These are phyloP conservation scores for Crithidia brevicula DNA, from an alignment of 208 protist species.

Conservation along the genomic window DNA sequence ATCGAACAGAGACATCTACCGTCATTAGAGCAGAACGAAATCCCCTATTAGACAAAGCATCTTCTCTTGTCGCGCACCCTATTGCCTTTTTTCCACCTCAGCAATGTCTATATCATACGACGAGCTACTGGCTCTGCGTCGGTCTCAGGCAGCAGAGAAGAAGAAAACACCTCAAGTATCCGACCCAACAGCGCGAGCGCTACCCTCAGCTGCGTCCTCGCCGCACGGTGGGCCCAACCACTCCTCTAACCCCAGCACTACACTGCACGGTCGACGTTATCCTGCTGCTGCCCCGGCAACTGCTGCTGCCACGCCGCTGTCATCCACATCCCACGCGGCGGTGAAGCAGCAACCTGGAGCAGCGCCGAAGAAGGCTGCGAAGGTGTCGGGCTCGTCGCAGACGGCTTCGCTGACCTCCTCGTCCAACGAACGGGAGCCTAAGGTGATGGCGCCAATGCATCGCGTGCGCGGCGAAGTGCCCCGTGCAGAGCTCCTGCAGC, in stretches of 20 bases:
- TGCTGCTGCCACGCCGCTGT: too few species aligned
- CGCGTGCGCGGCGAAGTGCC: constrained; percentile 80
- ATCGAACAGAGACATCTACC: too few species aligned
- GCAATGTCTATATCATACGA: constrained; percentile 89
- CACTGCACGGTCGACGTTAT: constrained; percentile 17
- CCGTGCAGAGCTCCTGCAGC: constrained; percentile 80
- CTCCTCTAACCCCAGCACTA: neutral
- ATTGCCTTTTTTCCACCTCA: too few species aligned
- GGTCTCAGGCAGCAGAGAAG: constrained; percentile 66
- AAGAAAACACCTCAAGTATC: constrained; percentile 25
- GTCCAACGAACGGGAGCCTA: constrained; percentile 68
- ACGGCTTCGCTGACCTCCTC: neutral
- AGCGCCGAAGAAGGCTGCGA: too few species aligned
- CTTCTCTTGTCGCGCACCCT: too few species aligned
- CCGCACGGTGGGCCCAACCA: neutral
- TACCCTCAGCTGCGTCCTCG: neutral
- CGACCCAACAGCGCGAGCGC: too few species aligned
- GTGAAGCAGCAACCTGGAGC: too few species aligned
- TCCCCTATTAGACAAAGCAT: too few species aligned
- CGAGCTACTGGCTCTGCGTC: constrained; percentile 85
- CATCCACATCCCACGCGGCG: too few species aligned
- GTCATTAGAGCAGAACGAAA: too few species aligned
- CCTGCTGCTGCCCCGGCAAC: too few species aligned
- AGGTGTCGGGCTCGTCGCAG: too few species aligned
- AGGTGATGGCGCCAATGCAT: constrained; percentile 88